Evolutionary conservation across 192 early-diverging fungal species (phyloP), one percentile per base, ranked within the genome.

Genomic region (Dissophora ornata): DNA sequence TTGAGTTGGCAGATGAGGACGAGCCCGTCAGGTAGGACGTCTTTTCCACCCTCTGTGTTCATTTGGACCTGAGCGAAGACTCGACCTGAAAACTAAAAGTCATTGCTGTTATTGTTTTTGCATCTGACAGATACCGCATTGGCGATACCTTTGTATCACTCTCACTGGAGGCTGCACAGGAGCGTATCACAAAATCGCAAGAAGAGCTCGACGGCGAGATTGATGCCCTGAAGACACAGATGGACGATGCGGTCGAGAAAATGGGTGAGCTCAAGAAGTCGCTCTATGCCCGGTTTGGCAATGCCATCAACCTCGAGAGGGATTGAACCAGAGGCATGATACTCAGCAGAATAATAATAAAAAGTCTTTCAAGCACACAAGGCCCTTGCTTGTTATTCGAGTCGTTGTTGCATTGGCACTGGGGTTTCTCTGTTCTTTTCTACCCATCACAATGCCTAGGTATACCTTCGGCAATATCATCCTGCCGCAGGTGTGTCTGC

Each of bases 271-370:
- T 99, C 29, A 99, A 99, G 79, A 91, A 84, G 51, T 58, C 79
- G 11, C 84, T 99, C 29, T 98, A 99, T 62, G 90, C 84, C 33
- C 95, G 94, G 71, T 99, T 99, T 85, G 96, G 96, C 22, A 93
- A 89, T 36, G 91, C 93, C 18, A 99, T 99, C 80, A 99, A 99
- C 78, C 84, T 99, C 18, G 97, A 99, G 83, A 93, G 90, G 77
- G 86, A 88, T 67, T 93, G 80, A 78, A 57, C 10, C 8, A n/a
- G n/a, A n/a, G n/a, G n/a, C 45, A 46, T n/a, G n/a, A n/a, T n/a
- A 13, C 36, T 38, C 36, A 6, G 36, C 36, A 38, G n/a, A n/a
- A n/a, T n/a, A n/a, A n/a, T n/a, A n/a, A n/a, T n/a, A n/a, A n/a
- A n/a, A n/a, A n/a, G n/a, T n/a, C n/a, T n/a, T n/a, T n/a, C n/a